Evolutionary conservation across 805 yeast species (phyloP), one percentile per base, ranked within the genome.

Genomic region (Myxozyma monticola): DNA sequence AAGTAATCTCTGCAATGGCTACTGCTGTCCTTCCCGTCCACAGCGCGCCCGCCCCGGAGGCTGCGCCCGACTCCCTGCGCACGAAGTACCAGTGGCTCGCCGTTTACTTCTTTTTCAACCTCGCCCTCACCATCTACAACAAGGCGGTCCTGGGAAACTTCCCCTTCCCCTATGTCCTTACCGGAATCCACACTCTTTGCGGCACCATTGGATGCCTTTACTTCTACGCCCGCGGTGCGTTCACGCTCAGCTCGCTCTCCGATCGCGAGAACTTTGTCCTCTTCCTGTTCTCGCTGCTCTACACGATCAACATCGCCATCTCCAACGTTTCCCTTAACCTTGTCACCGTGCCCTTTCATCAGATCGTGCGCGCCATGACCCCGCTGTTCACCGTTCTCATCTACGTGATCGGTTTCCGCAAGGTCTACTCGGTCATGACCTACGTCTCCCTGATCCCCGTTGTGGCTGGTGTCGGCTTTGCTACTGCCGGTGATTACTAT

Each of bases 281-380:
- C 37, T 48, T 61, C 22, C 46, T 55, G 48, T 61, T 62, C 43
- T 60, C 65, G 30, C 50, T 60, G 25, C 56, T 61, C 36, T 61
- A 61, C 59, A 61, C 64, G 37, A 58, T 61, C 56, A 61, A 61
- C 55, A 62, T 61, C 39, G 64, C 64, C 37, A 61, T 61, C 37
- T 60, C 64, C 12, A 61, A 61, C 39, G 65, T 61, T 35, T 61
- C 65, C 24, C 54, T 61, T 37, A 57, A 61, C 37, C 55, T 61
- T 49, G 64, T 61, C 35, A 61, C 64, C 36, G 65, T 61, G 17
- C 65, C 65, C 7, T 61, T 61, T 47, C 64, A 62, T 37, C 64
- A 61, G 54, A 57, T 62, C 18, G 63, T 61, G 38, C 56, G 64
- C 25, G 65, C 64, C 14, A 61, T 61, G 51, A 62, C 65, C 12